Base-by-base conservation (phyloP, 1,284 basidiomycete genomes). In the Xerocomus subilludens region DNA sequence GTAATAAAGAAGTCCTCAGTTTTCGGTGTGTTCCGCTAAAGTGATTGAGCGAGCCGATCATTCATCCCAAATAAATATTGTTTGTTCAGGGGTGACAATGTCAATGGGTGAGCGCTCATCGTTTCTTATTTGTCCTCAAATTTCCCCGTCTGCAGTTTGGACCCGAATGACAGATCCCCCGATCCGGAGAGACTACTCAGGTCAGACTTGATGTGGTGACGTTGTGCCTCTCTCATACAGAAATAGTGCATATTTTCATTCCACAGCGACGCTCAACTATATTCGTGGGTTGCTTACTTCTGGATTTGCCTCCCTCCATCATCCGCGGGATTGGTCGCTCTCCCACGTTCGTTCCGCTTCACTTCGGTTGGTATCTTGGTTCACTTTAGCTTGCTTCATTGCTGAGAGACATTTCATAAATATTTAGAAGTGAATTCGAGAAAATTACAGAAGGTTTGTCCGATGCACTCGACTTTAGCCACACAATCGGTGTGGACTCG, bases 381-480 rank as follows among this genome's bases (percentile, higher is more conserved):
- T 7, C 49, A 25, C 42, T 38, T 66, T 36, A 13, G 30, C 33
- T 5, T 64, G 10, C 67, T 69, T 42, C 66, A 67, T 60, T 10
- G 27, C 71, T 78, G 70, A 76, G 78, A 67, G 59, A 71, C 62
- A 38, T 73, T 45, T 71, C 14, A 27, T 72, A 45, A 73, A 59
- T 71, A 35, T 70, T 11, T 77, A 94, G 93, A 75, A 86, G 88
- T 72, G 95, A 97, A 82, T 99, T 98, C 84, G 92, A 96, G 79
- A 88, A 88, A 25, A 96, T 99, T 73, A 92, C 96, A 8, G 91
- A 94, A 69, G 92, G 93, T 20, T 89, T 99, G 67, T 91, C 94
- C 21, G 96, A 98, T 80, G 95, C 96, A 5, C 89, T 99, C 33
- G 96, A 98, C 82, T 99, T 99, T 82, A 96, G 96, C 83, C 90